Conservation (phyloP, 805 yeast species). For the Lipomyces yamadae region DNA sequence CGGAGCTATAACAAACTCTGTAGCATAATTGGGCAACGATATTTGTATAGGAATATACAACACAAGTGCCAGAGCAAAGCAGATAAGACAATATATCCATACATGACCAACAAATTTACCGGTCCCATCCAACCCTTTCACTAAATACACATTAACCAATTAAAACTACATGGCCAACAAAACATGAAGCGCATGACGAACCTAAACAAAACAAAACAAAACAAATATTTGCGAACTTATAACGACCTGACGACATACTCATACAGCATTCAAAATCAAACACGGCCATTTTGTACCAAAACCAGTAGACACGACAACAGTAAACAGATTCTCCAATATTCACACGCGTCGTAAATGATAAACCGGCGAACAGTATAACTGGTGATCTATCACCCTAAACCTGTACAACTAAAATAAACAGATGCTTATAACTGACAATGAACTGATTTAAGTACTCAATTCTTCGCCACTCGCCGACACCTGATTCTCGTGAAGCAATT, state of each 20-base stretch:
- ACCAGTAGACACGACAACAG: background rate
- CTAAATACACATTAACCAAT: background rate
- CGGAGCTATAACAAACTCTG: background rate
- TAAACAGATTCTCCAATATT: background rate
- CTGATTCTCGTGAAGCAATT: constrained; percentile 7
- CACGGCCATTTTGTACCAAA: background rate
- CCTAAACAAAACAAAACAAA: constrained; percentile 13
- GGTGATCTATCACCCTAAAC: background rate
- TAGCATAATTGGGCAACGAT: background rate
- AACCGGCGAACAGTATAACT: background rate
- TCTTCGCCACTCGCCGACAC: background rate
- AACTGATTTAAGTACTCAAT: background rate
- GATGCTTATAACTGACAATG: background rate
- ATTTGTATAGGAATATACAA: background rate
- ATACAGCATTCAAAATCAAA: constrained; percentile 7
- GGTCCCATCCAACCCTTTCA: background rate
- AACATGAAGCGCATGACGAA: constrained; percentile 5
- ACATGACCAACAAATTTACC: background rate
- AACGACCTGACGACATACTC: constrained; percentile 5
- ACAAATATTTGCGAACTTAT: constrained; percentile 14
- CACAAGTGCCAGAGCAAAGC: background rate
- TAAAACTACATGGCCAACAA: background rate
- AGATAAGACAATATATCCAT: background rate
- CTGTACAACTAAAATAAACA: constrained; percentile 5
- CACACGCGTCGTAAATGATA: background rate